Base-by-base conservation (phyloP, 2,329 filamentous ascomycete species). In the Tolypocladium pustulatum region DNA sequence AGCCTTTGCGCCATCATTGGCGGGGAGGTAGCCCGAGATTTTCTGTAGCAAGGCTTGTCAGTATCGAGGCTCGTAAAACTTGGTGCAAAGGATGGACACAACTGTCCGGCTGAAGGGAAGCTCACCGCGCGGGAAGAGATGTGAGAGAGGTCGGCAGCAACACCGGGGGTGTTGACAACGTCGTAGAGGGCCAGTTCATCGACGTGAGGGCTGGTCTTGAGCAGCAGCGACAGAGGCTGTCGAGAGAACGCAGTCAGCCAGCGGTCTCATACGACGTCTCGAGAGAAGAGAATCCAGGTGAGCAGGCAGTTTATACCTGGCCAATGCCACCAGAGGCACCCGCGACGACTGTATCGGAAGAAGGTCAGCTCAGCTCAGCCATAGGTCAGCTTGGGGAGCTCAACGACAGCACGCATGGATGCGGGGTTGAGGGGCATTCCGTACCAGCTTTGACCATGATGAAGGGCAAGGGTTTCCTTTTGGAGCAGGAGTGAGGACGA, bases 271-370 rank as follows among this genome's bases (percentile, higher is more conserved):
- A 4, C 22, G n/a, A 53, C 13, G 9, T n/a, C 30, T 22, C 20
- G 49, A 53, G 20, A 52, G 1, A 22, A 20, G 13, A n/a, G 10
- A 52, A 34, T 34, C 8, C 30, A 53, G 30, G 30, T 15, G 49
- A 53, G 20, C 30, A 15, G 49, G 30, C 30, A 15, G 20, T 46
- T 72, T 79, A 69, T 74, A 95, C 92, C 87, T 97, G 93, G 77
- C 93, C 94, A 86, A 99, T 99, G 81, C 94, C 94, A 79, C 94
- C 94, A 76, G 93, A 87, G 74, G 93, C 94, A 78, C 94, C 94
- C 78, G 94, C 91, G 81, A 99, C 93, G 73, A 86, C 83, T 87
- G 61, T 52, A 59, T 59, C 57, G 9, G 56, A n/a, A 51, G 57
- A 52, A 58, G 13, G 58, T 65, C 37, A 64, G 59, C 56, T n/a